These are phyloP conservation scores for Populus ilicifolia DNA, from an alignment of 345 rosid species.

Conservation along the genomic window DNA sequence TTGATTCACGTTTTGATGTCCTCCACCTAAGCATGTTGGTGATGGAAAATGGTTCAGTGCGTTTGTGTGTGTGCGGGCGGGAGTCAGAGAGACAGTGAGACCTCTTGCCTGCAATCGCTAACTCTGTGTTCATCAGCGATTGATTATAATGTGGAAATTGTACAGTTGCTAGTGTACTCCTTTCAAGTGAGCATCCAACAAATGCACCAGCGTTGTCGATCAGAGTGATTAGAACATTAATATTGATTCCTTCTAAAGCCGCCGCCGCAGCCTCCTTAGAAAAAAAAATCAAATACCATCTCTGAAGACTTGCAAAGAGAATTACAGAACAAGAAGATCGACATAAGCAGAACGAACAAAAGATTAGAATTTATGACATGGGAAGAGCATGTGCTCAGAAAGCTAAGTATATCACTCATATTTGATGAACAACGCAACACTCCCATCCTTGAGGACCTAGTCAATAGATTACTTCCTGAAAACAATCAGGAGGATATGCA, in stretches of 20 bases:
- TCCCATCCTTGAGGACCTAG: no score
- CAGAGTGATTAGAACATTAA: neutral
- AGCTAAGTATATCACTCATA: neutral
- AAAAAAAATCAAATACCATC: neutral
- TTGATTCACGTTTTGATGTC: neutral
- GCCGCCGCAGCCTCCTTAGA: neutral
- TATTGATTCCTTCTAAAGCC: neutral
- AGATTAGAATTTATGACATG: neutral
- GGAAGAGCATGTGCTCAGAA: neutral
- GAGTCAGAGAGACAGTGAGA: neutral
- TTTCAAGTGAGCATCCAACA: slow-evolving; percentile 87
- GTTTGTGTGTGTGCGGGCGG: neutral
- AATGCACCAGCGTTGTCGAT: slow-evolving; percentile 60
- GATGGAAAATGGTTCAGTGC: no score
- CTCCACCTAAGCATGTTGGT: neutral
- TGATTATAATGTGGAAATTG: neutral
- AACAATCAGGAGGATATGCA: neutral
- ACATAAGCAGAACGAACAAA: neutral
- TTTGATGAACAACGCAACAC: neutral
- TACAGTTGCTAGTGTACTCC: slow-evolving; percentile 60
- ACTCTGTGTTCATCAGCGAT: neutral
- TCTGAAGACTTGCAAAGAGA: no score
- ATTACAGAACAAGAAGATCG: neutral
- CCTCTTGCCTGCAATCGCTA: neutral
- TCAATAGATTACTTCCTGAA: neutral